phyloP scores from a whole-genome alignment of 2,329 filamentous ascomycete genomes.

The Penicillium capsulatum region DNA sequence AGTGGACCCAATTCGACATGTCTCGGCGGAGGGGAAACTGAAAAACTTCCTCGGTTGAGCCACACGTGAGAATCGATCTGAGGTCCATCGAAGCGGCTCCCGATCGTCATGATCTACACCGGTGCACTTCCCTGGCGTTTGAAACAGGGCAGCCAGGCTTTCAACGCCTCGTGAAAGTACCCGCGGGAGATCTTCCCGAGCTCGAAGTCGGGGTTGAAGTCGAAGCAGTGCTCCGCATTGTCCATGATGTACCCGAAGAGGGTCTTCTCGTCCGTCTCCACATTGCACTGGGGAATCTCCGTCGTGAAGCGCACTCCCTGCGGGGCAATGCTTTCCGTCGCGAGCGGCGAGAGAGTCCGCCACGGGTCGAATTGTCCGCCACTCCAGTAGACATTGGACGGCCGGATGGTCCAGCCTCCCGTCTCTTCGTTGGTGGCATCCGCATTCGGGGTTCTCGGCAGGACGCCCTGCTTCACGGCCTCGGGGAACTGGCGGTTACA shows the following conservation, averaged over 20 bases:
- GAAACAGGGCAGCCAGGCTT: constrained; percentile 46
- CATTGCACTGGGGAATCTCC: constrained; percentile 44
- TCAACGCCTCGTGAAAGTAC: constrained; percentile 42
- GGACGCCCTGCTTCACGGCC: constrained; percentile 34
- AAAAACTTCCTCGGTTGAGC: constrained; percentile 10
- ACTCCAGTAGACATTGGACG: constrained; percentile 51
- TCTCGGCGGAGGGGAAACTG: neutral
- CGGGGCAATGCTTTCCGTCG: constrained; percentile 41
- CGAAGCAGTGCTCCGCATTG: constrained; percentile 49
- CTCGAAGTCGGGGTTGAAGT: constrained; percentile 39
- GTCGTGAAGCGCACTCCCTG: constrained; percentile 35
- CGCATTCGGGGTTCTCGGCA: constrained; percentile 42
- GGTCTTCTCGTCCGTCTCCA: constrained; percentile 30
- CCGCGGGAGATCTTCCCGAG: constrained; percentile 33
- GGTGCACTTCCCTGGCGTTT: too few relatives aligned
- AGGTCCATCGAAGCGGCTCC: neutral
- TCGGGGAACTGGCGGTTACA: constrained; percentile 50
- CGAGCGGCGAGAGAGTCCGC: constrained; percentile 46
- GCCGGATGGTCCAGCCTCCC: constrained; percentile 51
- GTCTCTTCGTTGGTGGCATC: constrained; percentile 42
- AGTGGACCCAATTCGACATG: constrained; percentile 3
- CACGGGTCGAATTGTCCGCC: constrained; percentile 52
- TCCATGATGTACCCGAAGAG: constrained; percentile 49
- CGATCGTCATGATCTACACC: too few relatives aligned
- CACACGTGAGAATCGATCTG: constrained; percentile 7